These are phyloP conservation scores for Fragilaria radians DNA, from an alignment of 108 stramenopile genomes.

Conservation along the genomic window DNA sequence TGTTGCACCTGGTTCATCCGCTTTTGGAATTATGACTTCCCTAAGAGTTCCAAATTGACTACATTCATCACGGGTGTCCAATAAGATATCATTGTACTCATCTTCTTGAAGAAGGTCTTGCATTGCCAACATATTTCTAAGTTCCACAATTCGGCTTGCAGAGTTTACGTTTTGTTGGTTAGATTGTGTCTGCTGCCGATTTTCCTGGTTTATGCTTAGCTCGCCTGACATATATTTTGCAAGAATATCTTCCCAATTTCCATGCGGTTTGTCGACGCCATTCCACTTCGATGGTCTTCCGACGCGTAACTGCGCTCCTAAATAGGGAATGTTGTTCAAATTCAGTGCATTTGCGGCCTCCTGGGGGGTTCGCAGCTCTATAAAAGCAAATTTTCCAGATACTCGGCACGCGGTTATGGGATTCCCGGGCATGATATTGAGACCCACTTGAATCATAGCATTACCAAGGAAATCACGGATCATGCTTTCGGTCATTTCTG, in stretches of 20 bases:
- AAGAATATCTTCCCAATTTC: conserved; percentile 93
- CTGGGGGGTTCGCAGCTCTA: conserved; percentile 74
- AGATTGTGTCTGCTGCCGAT: conserved; percentile 13
- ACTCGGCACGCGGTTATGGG: conserved; percentile 83
- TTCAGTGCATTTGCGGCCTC: conserved; percentile 89
- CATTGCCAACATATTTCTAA: conserved; percentile 85
- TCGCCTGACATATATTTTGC: conserved; percentile 88
- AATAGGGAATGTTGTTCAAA: conserved; percentile 90
- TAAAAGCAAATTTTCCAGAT: conserved; percentile 90
- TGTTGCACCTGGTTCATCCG: conserved; percentile 60
- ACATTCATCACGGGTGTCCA: conserved; percentile 93
- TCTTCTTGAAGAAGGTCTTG: conserved; percentile 77
- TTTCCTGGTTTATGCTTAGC: conserved; percentile 32
- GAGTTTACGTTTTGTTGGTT: conserved; percentile 17
- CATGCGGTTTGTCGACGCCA: conserved; percentile 78
- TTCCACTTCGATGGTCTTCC: conserved; percentile 89
- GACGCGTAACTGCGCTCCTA: conserved; percentile 80
- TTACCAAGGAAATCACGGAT: conserved; percentile 79
- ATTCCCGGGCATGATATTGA: conserved; percentile 73
- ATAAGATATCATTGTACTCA: conserved; percentile 83
- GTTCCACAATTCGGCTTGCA: conserved; percentile 60
- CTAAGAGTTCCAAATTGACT: conserved; percentile 79
- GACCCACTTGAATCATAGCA: conserved; percentile 81
- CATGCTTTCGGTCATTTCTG: conserved; percentile 88
- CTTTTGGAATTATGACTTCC: conserved; percentile 70